Base-by-base conservation (phyloP, 768 basidiomycete species). In the Lactarius deliciosus region DNA sequence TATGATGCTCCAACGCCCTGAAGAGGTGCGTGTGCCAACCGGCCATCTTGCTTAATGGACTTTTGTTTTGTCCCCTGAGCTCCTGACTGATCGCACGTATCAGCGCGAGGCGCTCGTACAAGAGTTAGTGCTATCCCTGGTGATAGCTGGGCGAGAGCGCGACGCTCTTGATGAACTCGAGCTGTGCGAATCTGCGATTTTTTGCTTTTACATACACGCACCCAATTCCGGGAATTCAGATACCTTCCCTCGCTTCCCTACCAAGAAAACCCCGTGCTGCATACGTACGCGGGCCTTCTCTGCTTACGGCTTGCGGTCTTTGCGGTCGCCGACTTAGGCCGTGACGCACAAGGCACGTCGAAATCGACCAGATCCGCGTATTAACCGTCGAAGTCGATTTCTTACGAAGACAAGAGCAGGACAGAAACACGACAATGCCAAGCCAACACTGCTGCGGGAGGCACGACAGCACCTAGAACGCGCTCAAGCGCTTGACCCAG, bases 191-290 rank as follows among this genome's bases (percentile, higher is more conserved):
- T 55, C 58, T 16, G 77, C 69, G 85, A 76, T 20, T 54, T 58
- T 57, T n/a, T 65, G 57, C 47, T 53, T 7, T 65, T 61, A 32
- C 54, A n/a, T 47, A 11, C 58, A 36, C 22, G 22, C 5, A 36
- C 18, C 59, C 59, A 56, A 56, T 59, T 66, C 62, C 9, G 25
- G 41, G 45, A 32, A 64, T 64, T 53, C 69, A 94, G 94, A 30
- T 96, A 92, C 74, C 82, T 96, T 6, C 91, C 93, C 1, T 90
- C 92, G 2, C 89, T 91, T 74, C 95, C 95, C 2, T 96, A 88
- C 78, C 88, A 88, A 73, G 90, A 93, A 70, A 91, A 92, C 69
- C 83, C 89, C 1, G 77, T 86, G 8, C 79, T 96, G 34, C 92
- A 96, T 72, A 80, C 86, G 18, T 95, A 96, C 68, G 93, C 94